Conservation (phyloP, 768 basidiomycete species). For the Mycena galopus region DNA sequence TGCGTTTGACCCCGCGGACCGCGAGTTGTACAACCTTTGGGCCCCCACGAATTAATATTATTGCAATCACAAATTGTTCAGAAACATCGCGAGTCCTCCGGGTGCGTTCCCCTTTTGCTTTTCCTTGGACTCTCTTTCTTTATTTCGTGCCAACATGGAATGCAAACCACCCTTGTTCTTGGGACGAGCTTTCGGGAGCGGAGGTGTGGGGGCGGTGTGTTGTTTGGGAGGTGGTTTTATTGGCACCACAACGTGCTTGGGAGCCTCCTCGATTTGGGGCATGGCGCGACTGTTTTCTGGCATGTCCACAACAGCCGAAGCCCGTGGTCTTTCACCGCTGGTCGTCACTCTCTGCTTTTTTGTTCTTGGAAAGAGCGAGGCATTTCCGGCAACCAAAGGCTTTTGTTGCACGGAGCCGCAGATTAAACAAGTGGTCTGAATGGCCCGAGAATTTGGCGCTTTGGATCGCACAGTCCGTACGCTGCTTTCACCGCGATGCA, state of each 20-base stretch:
- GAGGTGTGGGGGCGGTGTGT: not conserved
- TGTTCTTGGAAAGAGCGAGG: slow-evolving; percentile 35
- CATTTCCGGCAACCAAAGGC: slow-evolving; percentile 27
- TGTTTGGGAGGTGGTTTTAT: slow-evolving; percentile 22
- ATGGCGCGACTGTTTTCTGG: not conserved
- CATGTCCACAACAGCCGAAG: not conserved
- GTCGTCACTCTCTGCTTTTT: not conserved
- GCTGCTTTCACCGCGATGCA: slow-evolving; percentile 55
- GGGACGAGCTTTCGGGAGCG: slow-evolving; percentile 49
- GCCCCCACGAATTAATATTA: slow-evolving; percentile 60
- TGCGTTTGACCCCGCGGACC: slow-evolving; percentile 82
- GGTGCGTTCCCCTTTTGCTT: slow-evolving; percentile 40
- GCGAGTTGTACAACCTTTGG: slow-evolving; percentile 85
- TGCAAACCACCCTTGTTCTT: slow-evolving; percentile 73
- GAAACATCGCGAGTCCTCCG: slow-evolving; percentile 33
- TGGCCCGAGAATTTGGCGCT: slow-evolving; percentile 10
- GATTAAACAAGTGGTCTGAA: slow-evolving; percentile 40
- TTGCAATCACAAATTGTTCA: slow-evolving; percentile 30
- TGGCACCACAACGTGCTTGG: not conserved
- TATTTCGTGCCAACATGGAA: slow-evolving; percentile 74
- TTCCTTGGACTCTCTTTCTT: slow-evolving; percentile 62
- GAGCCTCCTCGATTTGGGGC: not conserved
- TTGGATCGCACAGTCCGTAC: slow-evolving; percentile 50
- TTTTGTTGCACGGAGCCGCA: slow-evolving; percentile 35
- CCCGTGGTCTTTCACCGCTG: no score